Evolutionary conservation across 73 alveolate species (phyloP), one percentile per base, ranked within the genome.

Genomic region (Blepharisma japonicum): DNA sequence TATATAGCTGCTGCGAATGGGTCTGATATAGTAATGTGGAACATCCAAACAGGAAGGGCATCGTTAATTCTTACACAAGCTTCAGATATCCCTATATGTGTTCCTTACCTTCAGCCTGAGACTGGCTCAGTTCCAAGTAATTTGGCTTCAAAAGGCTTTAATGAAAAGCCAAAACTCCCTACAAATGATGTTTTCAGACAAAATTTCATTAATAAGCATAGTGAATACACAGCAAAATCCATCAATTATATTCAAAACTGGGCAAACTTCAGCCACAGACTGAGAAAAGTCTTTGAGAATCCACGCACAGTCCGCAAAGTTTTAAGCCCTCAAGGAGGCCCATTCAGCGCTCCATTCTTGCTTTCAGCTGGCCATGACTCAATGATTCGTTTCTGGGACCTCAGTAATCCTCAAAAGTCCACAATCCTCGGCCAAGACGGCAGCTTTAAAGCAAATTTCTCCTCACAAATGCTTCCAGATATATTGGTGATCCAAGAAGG

Each of bases 321-420:
- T 5, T 20, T 61, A 25, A 61, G 74, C 46, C 74, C 74, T 61
- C 42, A 32, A 32, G 42, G 42, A 32, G 42, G 42, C 42, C 42
- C 42, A 0, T 32, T 1, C 42, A 39, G 48, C 2, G 46, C 49
- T 20, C 74, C 74, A 14, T 61, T 14, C 47, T n/a, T 61, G 39
- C 23, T 61, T 61, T 20, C 74, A 2, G 74, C 50, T 20, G 74
- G 74, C 2, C 14, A 61, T 61, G 74, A 61, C 23, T 61, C 47
- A 0, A 8, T 61, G 39, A 39, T 61, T 25, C 38, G 74, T 8
- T 61, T n/a, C 46, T 61, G 74, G 74, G 74, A 61, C 5, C 39
- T 61, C 39, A 25, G 39, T 2, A 61, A n/a, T 3, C 49, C 74
- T 20, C 14, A 14, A 8, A 61, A 61, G 23, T 20, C 50, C 49